Evolutionary conservation across 495 filamentous ascomycete species (phyloP), one percentile per base, ranked within the genome.

Genomic region (Aspergillus biplanus): DNA sequence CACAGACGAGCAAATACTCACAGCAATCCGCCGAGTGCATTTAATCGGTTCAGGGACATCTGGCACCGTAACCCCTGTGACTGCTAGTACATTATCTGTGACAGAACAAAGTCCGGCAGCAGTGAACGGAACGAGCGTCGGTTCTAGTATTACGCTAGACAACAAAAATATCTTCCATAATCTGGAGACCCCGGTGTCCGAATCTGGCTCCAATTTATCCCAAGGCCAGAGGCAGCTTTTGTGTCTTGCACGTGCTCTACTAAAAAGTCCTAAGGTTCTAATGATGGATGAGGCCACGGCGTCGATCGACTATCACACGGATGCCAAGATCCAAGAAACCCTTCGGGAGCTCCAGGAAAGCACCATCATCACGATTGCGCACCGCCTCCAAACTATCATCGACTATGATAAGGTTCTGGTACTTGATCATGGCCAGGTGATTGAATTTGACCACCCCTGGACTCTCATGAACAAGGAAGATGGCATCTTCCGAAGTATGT

Each of bases 281-380:
- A 89, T 99, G 72, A 98, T 99, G 95, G 96, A 99, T 75, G 96
- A 99, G 80, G 96, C 96, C 16, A 99, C 96, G 31, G 96, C 95
- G 0, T 96, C 92, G 1, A 98, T 99, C 71, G 96, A 99, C 81
- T 98, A 98, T 76, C 88, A 87, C 37, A 99, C 95, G 15, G 96
- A 99, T 69, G 79, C 87, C 62, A 97, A 97, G 75, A 98, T 99
- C 71, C 96, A 99, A 74, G 91, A 90, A 59, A 97, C 96, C 0
- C 90, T 99, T 61, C 89, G 92, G 42, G 92, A 97, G 72, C 81
- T 98, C 44, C 80, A 78, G 60, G 88, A 89, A 47, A 93, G 89
- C 76, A 99, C 96, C 11, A 96, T 96, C 72, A 93, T 96, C 70
- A 98, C 96, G 0, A 98, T 99, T 67, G 96, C 96, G n/a, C 96